A percentile compares a stretch with the other conserved stretches of the same genome.
phyloP scores from a whole-genome alignment of 2,329 filamentous ascomycete species.

The Penicillium sp. region DNA sequence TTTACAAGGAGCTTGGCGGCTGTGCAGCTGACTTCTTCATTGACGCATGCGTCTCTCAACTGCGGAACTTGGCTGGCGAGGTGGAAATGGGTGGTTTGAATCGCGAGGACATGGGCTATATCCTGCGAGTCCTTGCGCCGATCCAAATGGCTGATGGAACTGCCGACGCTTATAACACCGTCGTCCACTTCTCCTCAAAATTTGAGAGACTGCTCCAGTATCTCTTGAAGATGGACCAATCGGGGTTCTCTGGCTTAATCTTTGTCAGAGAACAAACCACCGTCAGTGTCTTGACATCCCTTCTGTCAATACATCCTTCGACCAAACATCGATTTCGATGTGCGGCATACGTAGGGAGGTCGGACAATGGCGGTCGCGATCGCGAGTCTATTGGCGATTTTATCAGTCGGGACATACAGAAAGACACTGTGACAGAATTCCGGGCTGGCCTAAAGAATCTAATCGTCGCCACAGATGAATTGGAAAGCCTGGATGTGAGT shows the following conservation, averaged over 20 bases:
- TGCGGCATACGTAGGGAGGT: constrained; percentile 48
- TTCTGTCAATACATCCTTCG: constrained; percentile 56
- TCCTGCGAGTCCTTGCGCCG: constrained; percentile 45
- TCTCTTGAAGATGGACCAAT: constrained; percentile 41
- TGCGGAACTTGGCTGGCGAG: constrained; percentile 25
- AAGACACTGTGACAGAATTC: constrained; percentile 56
- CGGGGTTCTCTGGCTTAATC: constrained; percentile 60
- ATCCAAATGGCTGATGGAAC: constrained; percentile 21
- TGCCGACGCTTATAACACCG: neutral
- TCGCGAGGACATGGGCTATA: constrained; percentile 55
- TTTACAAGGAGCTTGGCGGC: constrained; percentile 61
- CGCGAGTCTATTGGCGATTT: constrained; percentile 50
- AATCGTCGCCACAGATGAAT: constrained; percentile 58
- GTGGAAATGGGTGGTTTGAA: constrained; percentile 46
- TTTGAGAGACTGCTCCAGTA: constrained; percentile 57
- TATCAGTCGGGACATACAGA: constrained; percentile 49
- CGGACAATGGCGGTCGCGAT: constrained; percentile 45
- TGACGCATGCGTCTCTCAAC: constrained; percentile 46
- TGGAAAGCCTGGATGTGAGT: constrained; percentile 63
- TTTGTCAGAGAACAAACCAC: constrained; percentile 67
- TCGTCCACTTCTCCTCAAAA: constrained; percentile 56
- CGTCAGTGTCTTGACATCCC: constrained; percentile 59
- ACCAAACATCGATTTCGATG: constrained; percentile 47
- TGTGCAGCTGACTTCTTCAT: constrained; percentile 73
- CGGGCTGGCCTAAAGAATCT: constrained; percentile 54